Evolutionary conservation across 345 rosid genomes (phyloP), one percentile per base, ranked within the genome.

Genomic region (Anastatica hierochuntica): DNA sequence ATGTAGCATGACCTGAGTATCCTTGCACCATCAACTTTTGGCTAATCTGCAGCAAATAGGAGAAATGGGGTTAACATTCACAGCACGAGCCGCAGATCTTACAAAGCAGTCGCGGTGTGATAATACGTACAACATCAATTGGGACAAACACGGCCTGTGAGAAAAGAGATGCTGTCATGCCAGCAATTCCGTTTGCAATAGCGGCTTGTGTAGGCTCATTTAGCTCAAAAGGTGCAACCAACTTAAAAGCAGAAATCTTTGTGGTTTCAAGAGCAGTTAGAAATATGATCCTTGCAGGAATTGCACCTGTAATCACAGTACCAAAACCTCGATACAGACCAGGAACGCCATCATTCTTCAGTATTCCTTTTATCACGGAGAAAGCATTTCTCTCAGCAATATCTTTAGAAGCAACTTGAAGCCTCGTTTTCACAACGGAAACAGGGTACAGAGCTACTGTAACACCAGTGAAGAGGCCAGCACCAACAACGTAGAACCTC

Each of bases 11-110:
- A n/a, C 94, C 98, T 6, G 96, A 84, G 65, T 92, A 92, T 56
- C 98, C 98, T 72, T 92, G 98, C 3, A 92, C 98, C 98, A 92
- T 92, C 79, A 92, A 71, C 76, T 79, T 92, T 58, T 92, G 98
- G 70, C 98, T 92, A 43, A 92, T 74, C 98, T 92, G 87, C 36
- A 58, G 20, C 20, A 73, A 16, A 41, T 18, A 36, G 14, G 39
- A 46, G 17, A 43, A 24, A 64, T 5, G 3, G 18, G 3, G 23
- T 36, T 38, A 46, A 14, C 19, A 16, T 52, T 37, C 14, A 48
- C 20, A 54, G 17, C 27, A 60, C 14, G 14, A 29, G 9, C 33
- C 9, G 8, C 21, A 0, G 8, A 3, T 35, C 7, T 26, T 46
- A 46, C 16, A 39, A 67, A 54, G 48, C 3, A 6, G 42, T 19